These are phyloP conservation scores for Eutypella sp. DNA, from an alignment of 2,329 filamentous ascomycete species.

Conservation along the genomic window DNA sequence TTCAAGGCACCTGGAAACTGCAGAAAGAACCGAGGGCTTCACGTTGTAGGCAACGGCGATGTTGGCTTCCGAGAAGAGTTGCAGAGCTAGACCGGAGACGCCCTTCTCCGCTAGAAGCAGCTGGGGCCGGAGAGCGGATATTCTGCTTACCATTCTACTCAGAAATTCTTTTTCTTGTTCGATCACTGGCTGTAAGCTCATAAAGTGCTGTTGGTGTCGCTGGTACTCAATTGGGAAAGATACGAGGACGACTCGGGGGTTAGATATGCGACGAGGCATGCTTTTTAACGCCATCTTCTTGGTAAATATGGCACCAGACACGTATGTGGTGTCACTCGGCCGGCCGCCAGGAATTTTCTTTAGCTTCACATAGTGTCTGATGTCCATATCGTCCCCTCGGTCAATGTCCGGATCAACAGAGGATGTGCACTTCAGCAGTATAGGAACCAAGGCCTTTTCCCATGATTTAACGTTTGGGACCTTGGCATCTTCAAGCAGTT, in stretches of 20 bases:
- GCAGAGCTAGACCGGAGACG: conserved; percentile 84
- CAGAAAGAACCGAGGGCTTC: conserved; percentile 91
- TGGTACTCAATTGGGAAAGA: conserved; percentile 96
- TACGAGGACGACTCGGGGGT: conserved; percentile 85
- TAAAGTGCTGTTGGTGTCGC: conserved; percentile 88
- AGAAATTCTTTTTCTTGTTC: conserved; percentile 94
- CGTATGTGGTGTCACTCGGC: conserved; percentile 89
- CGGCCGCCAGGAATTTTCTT: conserved; percentile 92
- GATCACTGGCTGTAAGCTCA: conserved; percentile 96
- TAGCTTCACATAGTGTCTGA: conserved; percentile 93
- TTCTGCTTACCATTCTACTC: conserved; percentile 84
- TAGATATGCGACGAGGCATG: conserved; percentile 81
- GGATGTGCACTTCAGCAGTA: conserved; percentile 84
- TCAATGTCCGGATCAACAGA: conserved; percentile 92
- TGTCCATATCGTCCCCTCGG: conserved; percentile 90
- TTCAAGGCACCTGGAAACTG: conserved; percentile 86
- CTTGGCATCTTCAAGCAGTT: conserved; percentile 72
- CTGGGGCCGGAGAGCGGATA: conserved; percentile 78
- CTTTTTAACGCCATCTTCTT: conserved; percentile 96
- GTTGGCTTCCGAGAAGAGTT: conserved; percentile 80
- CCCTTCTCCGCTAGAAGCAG: conserved; percentile 89
- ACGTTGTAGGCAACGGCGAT: conserved; percentile 96
- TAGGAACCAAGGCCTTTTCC: conserved; percentile 87
- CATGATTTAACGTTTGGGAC: conserved; percentile 72
- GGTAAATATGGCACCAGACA: conserved; percentile 93